Evolutionary conservation across 345 rosid genomes (phyloP).

Genomic region (Physaria fendleri): DNA sequence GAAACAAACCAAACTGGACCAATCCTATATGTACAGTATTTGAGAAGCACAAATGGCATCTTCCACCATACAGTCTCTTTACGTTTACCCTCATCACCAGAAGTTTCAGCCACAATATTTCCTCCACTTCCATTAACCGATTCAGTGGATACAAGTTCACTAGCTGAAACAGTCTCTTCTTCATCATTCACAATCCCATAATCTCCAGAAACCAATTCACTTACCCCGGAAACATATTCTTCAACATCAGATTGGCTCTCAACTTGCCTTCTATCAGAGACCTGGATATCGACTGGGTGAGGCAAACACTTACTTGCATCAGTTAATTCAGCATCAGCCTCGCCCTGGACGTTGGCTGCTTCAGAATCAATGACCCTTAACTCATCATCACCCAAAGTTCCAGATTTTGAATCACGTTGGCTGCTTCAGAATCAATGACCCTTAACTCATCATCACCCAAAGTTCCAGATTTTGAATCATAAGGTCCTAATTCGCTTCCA

Average conservation of each 20-base stretch:
- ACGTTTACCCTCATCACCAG: constrained; percentile 35
- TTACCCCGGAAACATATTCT: constrained; percentile 17
- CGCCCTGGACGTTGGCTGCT: constrained; percentile 11
- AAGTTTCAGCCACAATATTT: background rate
- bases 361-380: too few relatives aligned
- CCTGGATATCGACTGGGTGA: background rate
- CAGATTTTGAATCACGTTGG: too few relatives aligned
- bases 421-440: too few relatives aligned
- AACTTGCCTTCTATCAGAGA: background rate
- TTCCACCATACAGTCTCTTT: constrained; percentile 68
- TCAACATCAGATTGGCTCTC: constrained; percentile 13
- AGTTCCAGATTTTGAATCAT: constrained; percentile 30
- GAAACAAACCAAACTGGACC: constrained; percentile 87
- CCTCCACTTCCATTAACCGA: background rate
- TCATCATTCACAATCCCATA: constrained; percentile 1
- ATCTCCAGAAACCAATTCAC: constrained; percentile 15
- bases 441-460: constrained; percentile 23
- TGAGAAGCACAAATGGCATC: constrained; percentile 78
- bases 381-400: too few relatives aligned
- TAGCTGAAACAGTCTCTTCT: constrained; percentile 4
- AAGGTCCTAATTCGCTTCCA: background rate
- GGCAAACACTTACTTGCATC: constrained; percentile 27
- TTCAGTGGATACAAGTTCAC: constrained; percentile 10
- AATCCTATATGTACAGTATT: constrained; percentile 58
- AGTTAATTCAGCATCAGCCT: constrained; percentile 28